A percentile compares a stretch with the other conserved stretches of the same genome.
Conservation (phyloP, 345 rosid genomes). For the Combretum micranthum region DNA sequence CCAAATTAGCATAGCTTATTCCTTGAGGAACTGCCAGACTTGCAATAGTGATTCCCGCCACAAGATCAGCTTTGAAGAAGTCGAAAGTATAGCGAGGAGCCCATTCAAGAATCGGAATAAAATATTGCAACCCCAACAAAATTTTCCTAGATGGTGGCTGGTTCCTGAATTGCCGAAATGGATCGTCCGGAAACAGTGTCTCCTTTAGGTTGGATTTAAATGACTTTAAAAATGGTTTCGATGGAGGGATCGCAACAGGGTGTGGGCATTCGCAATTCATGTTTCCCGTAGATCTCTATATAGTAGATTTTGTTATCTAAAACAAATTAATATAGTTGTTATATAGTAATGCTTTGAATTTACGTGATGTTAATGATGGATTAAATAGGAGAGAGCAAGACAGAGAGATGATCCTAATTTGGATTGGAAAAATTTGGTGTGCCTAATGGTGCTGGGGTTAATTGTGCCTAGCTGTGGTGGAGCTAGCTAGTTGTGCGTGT, state of each 20-base stretch:
- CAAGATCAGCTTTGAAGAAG: conserved; percentile 70
- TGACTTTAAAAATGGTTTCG: conserved; percentile 68
- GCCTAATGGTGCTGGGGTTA: no score
- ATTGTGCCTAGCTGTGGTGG: no score
- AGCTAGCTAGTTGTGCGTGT: no score
- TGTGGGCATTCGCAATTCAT: conserved; percentile 26
- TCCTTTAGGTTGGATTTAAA: conserved; percentile 57
- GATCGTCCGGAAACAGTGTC: conserved; percentile 92
- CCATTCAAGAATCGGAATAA: conserved; percentile 82
- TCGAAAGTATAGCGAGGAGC: conserved; percentile 75
- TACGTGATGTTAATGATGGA: no score
- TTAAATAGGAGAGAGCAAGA: no score
- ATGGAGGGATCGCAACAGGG: conserved; percentile 58
- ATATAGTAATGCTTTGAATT: no score
- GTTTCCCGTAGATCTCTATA: conserved; percentile 21
- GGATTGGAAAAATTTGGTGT: no score
- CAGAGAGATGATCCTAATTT: no score
- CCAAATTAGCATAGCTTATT: conserved; percentile 85
- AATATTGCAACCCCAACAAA: conserved; percentile 54
- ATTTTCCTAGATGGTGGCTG: conserved; percentile 44
- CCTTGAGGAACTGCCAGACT: conserved; percentile 98
- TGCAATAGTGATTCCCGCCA: conserved; percentile 89
- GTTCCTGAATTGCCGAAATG: conserved; percentile 73
- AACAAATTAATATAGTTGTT: no score
- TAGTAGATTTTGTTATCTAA: no score